Percentiles rank a stretch among this genome's conserved stretches.
Conservation (phyloP, 768 basidiomycete species). For the Leccinellum rugosiceps region DNA sequence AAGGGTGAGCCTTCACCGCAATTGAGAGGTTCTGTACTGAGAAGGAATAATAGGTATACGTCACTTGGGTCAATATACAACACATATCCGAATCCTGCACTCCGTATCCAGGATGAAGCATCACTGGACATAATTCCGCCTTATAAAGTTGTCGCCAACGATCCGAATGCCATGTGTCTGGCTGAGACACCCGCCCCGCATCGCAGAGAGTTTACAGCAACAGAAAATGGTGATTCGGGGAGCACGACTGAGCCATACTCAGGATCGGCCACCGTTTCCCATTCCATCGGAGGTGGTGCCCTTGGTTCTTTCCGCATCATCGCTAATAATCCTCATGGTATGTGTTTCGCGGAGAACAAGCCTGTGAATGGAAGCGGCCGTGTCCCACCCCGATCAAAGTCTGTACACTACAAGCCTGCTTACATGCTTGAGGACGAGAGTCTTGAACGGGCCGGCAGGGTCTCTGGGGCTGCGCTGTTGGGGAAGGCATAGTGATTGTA, state of each 20-base stretch:
- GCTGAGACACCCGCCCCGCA: conserved; percentile 6
- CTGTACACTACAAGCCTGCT: conserved; percentile 63
- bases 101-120: conserved; percentile 36
- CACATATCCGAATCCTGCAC: conserved; percentile 89
- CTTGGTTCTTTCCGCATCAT: conserved; percentile 17
- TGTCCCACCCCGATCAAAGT: neutral
- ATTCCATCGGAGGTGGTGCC: neutral
- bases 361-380: neutral
- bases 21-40: neutral
- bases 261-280: neutral
- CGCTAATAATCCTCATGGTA: conserved; percentile 20
- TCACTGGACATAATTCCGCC: conserved; percentile 13
- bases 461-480: conserved; percentile 23
- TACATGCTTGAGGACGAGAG: conserved; percentile 74
- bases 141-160: conserved; percentile 20
- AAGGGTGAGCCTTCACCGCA: conserved; percentile 58
- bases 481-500: neutral
- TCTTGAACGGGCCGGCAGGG: conserved; percentile 71
- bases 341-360: conserved; percentile 15
- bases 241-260: conserved; percentile 15
- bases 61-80: conserved; percentile 95
- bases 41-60: conserved; percentile 66
- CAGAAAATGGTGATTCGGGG: conserved; percentile 4
- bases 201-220: neutral
- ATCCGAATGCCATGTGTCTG: conserved; percentile 17